Base-by-base conservation (phyloP, 2,329 filamentous ascomycete species). In the Diaporthe sp. region DNA sequence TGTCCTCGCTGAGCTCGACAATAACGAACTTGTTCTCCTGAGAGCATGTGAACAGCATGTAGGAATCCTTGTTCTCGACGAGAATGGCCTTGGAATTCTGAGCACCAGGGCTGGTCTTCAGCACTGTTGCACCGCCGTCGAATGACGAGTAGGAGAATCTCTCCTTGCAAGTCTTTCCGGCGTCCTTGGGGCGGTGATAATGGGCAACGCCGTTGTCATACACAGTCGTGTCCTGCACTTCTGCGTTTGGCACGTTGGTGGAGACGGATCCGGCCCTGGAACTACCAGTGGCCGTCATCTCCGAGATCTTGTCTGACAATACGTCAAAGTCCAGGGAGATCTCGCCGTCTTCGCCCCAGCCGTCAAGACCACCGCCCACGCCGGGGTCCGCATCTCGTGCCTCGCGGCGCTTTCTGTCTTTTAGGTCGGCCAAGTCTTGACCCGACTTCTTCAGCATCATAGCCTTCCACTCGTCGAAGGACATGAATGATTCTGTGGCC, bases 381-480 rank as follows among this genome's bases (percentile, higher is more conserved):
- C 85, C 85, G 58, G 86, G 86, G 76, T 88, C 89, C 75, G 83
- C 85, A 80, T 84, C 80, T 81, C 85, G 76, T 81, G 85, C 79
- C 81, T 89, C 83, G 85, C 87, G 82, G 80, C 88, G 77, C 87
- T 91, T 81, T 85, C 94, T 81, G 89, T 88, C 83, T 89, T 92
- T 83, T 89, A 94, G 77, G 84, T 94, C 80, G 86, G 95, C 83
- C 8, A 86, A 86, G 71, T 91, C 88, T 80, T 98, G 96, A 17
- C 95, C 96, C 4, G 91, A 93, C 81, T 95, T 94, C 69, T 93
- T 94, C 25, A 98, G 86, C 85, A 97, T 98, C 86, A 96, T 94
- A 80, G 93, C 94, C 85, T 98, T 98, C 97, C 97, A 99, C 79
- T 98, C 96, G 81, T 98, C 97, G 79, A 99, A 99, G 0, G 97